A percentile compares a stretch with the other conserved stretches of the same genome.
Conservation (phyloP, 2,329 filamentous ascomycete species). For the Trichoderma sp. region DNA sequence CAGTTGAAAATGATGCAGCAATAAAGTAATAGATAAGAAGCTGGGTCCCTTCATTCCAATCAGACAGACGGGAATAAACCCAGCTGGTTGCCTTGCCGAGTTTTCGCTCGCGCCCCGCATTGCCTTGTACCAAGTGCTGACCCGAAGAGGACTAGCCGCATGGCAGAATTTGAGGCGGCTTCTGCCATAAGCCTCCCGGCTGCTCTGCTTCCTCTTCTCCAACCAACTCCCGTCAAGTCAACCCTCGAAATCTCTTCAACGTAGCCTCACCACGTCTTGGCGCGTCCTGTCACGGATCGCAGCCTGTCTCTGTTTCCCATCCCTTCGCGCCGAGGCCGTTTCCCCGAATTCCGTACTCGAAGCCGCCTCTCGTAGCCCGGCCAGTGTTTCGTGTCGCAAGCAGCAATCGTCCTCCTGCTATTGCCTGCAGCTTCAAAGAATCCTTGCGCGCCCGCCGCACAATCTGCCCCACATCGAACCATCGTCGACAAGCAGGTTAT, state of each 20-base stretch:
- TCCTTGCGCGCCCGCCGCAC: constrained; percentile 13
- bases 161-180: constrained; percentile 17
- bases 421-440: constrained; percentile 15
- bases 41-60: neutral
- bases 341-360: neutral
- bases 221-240: neutral
- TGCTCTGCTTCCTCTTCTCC: constrained; percentile 11
- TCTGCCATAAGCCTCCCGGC: constrained; percentile 12
- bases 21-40: neutral
- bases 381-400: constrained; percentile 5
- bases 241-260: neutral
- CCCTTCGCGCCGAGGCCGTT: neutral
- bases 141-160: constrained; percentile 11
- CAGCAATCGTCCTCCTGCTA: neutral
- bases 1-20: neutral
- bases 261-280: neutral
- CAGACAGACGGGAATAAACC: neutral
- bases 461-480: constrained; percentile 18
- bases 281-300: neutral
- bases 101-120: constrained; percentile 5
- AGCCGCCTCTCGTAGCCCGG: constrained; percentile 4
- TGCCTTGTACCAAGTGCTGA: neutral
- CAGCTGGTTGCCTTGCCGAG: constrained; percentile 6
- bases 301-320: neutral
- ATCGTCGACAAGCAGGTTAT: constrained; percentile 13